Evolutionary conservation across 257 asterid species (phyloP).

Genomic region (Petunia secreta): DNA sequence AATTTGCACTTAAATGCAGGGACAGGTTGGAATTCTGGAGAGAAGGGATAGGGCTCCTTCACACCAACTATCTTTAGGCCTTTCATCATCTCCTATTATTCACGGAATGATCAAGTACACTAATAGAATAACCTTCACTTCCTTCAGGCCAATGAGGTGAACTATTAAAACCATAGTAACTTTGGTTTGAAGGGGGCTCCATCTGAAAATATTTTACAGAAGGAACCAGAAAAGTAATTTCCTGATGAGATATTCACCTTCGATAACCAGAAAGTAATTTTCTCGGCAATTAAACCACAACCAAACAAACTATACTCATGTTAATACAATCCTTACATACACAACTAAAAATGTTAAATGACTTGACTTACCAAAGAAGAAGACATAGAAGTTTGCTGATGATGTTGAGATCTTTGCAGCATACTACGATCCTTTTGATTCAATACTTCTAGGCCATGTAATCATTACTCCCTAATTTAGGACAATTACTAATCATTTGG

Average conservation of each 20-base stretch:
- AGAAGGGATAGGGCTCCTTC: slow-evolving; percentile 46
- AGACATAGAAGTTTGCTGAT: slow-evolving; percentile 44
- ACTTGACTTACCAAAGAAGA: slow-evolving; percentile 50
- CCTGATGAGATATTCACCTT: slow-evolving; percentile 62
- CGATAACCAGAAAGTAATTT: slow-evolving; percentile 24
- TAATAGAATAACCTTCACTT: slow-evolving; percentile 59
- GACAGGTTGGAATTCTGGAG: slow-evolving; percentile 41
- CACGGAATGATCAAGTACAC: background rate
- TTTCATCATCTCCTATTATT: background rate
- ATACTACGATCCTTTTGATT: slow-evolving; percentile 39
- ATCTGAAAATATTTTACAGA: slow-evolving; percentile 55
- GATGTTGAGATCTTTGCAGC: slow-evolving; percentile 56
- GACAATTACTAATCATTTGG: slow-evolving; percentile 32
- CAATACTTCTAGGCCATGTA: slow-evolving; percentile 39
- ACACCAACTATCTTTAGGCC: slow-evolving; percentile 38
- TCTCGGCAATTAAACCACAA: background rate
- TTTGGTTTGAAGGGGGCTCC: slow-evolving; percentile 99
- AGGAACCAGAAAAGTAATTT: slow-evolving; percentile 43
- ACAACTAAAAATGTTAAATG: background rate
- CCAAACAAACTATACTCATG: no score
- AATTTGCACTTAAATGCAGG: slow-evolving; percentile 40
- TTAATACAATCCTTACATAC: background rate
- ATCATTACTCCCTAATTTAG: slow-evolving; percentile 51
- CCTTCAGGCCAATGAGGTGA: slow-evolving; percentile 51
- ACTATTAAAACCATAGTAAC: slow-evolving; percentile 45